Evolutionary conservation across 2,329 filamentous ascomycete genomes (phyloP).

Genomic region (Incumbomyces lentus): DNA sequence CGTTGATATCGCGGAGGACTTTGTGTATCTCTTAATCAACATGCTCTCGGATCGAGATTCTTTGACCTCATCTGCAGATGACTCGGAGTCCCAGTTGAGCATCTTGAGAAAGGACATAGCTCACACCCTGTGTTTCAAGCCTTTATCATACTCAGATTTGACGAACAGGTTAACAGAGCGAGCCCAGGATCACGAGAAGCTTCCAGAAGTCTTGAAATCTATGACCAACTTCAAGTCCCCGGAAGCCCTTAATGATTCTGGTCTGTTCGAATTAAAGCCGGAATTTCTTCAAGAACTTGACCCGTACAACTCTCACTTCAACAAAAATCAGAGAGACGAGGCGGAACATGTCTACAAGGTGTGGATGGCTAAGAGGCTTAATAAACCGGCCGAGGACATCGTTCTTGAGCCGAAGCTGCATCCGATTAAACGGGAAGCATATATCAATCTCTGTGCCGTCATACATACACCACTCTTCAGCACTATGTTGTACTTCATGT

Average conservation of each 20-base stretch:
- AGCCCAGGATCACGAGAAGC: slow-evolving; percentile 78
- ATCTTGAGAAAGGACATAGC: slow-evolving; percentile 81
- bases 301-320: slow-evolving; percentile 92
- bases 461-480: slow-evolving; percentile 77
- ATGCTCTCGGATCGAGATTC: slow-evolving; percentile 80
- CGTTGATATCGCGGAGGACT: slow-evolving; percentile 88
- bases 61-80: slow-evolving; percentile 58
- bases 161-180: slow-evolving; percentile 77
- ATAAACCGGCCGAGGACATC: slow-evolving; percentile 68
- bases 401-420: slow-evolving; percentile 83
- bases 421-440: slow-evolving; percentile 65
- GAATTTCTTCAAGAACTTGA: slow-evolving; percentile 82
- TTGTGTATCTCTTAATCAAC: slow-evolving; percentile 86
- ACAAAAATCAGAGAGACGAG: slow-evolving; percentile 92
- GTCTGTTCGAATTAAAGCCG: slow-evolving; percentile 84
- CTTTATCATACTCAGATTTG: slow-evolving; percentile 87
- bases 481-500: slow-evolving; percentile 78
- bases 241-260: slow-evolving; percentile 83
- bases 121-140: slow-evolving; percentile 92
- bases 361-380: slow-evolving; percentile 77
- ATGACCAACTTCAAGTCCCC: slow-evolving; percentile 85
- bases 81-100: slow-evolving; percentile 53
- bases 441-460: slow-evolving; percentile 65
- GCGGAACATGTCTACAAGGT: slow-evolving; percentile 81
- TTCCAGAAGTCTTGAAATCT: slow-evolving; percentile 70